These are phyloP conservation scores for Rhizopogon vesiculosus DNA, from an alignment of 768 basidiomycete species.

Conservation along the genomic window DNA sequence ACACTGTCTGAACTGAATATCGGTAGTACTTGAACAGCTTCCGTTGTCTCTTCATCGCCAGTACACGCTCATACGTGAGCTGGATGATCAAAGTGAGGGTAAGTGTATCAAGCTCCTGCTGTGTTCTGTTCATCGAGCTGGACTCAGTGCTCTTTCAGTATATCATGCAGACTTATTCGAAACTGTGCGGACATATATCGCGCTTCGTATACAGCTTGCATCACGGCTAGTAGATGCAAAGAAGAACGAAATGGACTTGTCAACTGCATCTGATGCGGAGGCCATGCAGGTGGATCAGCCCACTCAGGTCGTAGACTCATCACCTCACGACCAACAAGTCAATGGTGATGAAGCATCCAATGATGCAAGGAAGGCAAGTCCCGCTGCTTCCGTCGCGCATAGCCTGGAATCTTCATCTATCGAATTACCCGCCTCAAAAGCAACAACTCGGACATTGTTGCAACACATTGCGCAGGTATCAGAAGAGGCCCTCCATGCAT, in stretches of 20 bases:
- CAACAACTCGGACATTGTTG: conserved; percentile 47
- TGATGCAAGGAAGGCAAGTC: not conserved
- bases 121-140: conserved; percentile 3
- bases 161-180: conserved; percentile 38
- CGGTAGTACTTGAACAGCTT: conserved; percentile 69
- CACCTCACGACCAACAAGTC: not conserved
- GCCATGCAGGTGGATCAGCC: not conserved
- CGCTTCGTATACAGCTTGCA: conserved; percentile 26
- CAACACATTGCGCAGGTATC: conserved; percentile 53
- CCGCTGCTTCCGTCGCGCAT: not conserved
- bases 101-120: conserved; percentile 8
- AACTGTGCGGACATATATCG: conserved; percentile 44
- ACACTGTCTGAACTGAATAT: not conserved
- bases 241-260: not conserved
- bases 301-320: not conserved
- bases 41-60: conserved; percentile 72
- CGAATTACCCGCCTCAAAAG: conserved; percentile 9
- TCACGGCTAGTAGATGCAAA: not conserved
- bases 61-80: conserved; percentile 63
- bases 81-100: conserved; percentile 67
- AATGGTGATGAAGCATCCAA: not conserved
- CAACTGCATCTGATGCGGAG: not conserved
- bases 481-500: conserved; percentile 56
- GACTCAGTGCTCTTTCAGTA: conserved; percentile 20
- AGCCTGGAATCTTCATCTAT: not conserved